Conservation (phyloP, 2,329 filamentous ascomycete genomes). For the Colletotrichum sp. region DNA sequence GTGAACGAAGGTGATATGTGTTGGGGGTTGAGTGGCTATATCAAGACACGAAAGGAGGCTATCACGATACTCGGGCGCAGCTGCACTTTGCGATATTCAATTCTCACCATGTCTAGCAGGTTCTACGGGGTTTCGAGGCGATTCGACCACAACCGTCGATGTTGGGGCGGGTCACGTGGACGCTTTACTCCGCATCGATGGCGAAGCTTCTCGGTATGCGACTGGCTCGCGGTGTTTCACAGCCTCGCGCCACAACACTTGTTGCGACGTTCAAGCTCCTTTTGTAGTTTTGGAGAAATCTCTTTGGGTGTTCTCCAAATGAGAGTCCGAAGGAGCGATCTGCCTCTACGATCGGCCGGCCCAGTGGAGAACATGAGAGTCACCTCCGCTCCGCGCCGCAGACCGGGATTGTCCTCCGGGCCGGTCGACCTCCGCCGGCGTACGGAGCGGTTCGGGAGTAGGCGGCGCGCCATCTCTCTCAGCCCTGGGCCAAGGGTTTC, state of each 20-base stretch:
- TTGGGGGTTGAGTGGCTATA: background rate
- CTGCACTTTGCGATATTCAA: background rate
- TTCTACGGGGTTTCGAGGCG: constrained; percentile 3
- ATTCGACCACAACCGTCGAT: background rate
- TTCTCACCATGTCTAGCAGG: background rate
- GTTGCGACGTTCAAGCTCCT: background rate
- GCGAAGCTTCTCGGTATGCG: constrained; percentile 10
- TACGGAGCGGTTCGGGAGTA: background rate
- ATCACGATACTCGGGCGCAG: background rate
- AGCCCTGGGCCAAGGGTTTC: background rate
- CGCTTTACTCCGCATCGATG: constrained; percentile 3
- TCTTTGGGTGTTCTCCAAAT: background rate
- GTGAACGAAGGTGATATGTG: rapidly evolving
- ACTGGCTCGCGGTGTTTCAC: background rate
- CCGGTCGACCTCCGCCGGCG: background rate
- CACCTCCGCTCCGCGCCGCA: background rate
- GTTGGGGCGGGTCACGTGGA: constrained; percentile 11
- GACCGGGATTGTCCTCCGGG: background rate
- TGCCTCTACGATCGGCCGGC: background rate
- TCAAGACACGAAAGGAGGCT: background rate
- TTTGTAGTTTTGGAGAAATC: background rate
- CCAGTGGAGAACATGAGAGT: background rate
- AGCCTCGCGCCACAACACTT: background rate
- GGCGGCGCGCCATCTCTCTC: background rate
- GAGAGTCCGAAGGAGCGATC: background rate